Conservation (phyloP, 495 filamentous ascomycete genomes). For the Aspergillus affinis region DNA sequence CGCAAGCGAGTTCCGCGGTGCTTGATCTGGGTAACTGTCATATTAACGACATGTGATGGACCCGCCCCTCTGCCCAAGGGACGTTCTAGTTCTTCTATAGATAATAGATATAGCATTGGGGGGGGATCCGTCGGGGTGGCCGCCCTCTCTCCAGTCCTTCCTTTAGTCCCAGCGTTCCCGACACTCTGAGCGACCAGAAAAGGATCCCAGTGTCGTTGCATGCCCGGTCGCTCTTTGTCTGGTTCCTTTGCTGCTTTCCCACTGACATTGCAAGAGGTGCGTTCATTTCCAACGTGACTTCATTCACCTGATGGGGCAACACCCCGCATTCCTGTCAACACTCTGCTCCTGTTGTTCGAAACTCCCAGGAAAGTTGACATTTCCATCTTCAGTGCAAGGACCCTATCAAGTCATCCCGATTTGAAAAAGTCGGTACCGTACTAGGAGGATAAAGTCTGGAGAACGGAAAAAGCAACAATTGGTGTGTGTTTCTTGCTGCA, state of each 20-base stretch:
- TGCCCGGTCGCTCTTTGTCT: neutral
- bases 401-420: no score
- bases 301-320: no score
- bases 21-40: slow-evolving; percentile 11
- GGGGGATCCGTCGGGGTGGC: neutral
- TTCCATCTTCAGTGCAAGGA: no score
- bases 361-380: no score
- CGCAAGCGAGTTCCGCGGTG: slow-evolving; percentile 16
- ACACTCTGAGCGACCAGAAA: neutral
- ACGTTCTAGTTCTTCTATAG: neutral
- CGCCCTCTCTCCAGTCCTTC: neutral
- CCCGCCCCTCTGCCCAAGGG: slow-evolving; percentile 1
- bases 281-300: no score
- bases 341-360: no score
- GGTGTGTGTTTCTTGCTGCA: no score
- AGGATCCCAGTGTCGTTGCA: neutral
- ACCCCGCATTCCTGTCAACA: no score
- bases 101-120: neutral
- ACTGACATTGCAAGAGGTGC: neutral
- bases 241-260: slow-evolving; percentile 1
- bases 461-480: no score
- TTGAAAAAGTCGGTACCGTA: no score
- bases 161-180: neutral
- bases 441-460: no score
- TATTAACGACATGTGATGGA: slow-evolving; percentile 17